Base-by-base conservation (phyloP, 2,329 filamentous ascomycete species). In the Fusarium sp. region DNA sequence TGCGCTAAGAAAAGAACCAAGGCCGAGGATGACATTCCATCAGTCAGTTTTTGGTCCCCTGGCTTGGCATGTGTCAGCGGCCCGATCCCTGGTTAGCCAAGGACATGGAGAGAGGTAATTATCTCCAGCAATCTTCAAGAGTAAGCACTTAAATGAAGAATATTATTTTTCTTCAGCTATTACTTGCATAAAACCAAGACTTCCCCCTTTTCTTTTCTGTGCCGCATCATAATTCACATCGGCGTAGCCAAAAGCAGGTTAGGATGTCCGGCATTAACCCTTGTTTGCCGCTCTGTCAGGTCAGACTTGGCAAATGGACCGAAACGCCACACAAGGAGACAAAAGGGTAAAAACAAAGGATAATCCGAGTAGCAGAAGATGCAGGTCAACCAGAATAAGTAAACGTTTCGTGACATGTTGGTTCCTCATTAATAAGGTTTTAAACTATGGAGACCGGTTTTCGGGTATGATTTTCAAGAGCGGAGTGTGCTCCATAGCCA, bases 21-120 rank as follows among this genome's bases (percentile, higher is more conserved):
- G n/a, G 8, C 24, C 40, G 30, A 29, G 32, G 11, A 53, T 44
- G 8, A 27, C n/a, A 14, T 22, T 15, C 18, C 32, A n/a, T 25
- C 18, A 43, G 24, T 7, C 24, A 40, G 32, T 27, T 15, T 27
- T 27, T n/a, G 15, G 15, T 46, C 27, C 14, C 62, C 46, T 66
- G 52, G 61, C 61, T 59, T 66, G 61, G 63, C 61, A 59, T 65
- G 40, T 65, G 60, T 45, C 25, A 66, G 38, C 32, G 46, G 53
- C 38, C 40, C 40, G 49, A 47, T 46, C 40, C 53, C 45, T 66
- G 63, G 50, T 34, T 14, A 6, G 45, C 22, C 27, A 40, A 46
- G 22, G 40, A 45, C 18, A 51, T 27, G 59, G 22, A n/a, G 16
- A 12, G 8, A 46, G 40, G 60, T 27, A 44, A 22, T 29, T n/a